Percentiles rank a stretch among this genome's conserved stretches.
These are phyloP conservation scores for Trypanosoma mega DNA, from an alignment of 208 protist species.

Conservation along the genomic window DNA sequence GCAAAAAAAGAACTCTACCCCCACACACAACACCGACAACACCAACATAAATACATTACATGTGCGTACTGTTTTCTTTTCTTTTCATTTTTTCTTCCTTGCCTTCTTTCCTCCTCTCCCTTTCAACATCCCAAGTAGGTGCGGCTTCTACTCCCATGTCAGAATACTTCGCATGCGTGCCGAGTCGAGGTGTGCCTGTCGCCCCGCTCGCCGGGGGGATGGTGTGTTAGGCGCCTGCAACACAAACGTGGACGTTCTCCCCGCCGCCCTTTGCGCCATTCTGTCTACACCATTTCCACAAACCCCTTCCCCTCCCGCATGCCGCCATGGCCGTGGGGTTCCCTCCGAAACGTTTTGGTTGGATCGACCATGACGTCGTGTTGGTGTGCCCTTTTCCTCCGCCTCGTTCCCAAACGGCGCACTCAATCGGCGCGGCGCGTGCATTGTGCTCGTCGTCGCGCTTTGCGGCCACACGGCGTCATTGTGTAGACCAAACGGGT, in stretches of 20 bases:
- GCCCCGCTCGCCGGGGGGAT: background rate
- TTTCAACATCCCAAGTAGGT: no score
- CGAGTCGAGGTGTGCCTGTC: background rate
- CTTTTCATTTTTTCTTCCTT: background rate
- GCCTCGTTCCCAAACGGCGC: conserved; percentile 7
- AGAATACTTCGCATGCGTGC: conserved; percentile 14
- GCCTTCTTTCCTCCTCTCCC: background rate
- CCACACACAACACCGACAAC: no score
- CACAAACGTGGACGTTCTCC: background rate
- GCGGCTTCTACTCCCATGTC: background rate
- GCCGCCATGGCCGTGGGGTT: no score
- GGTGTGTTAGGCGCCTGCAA: background rate
- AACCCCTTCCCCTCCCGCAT: no score
- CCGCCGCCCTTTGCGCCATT: no score
- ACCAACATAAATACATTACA: no score
- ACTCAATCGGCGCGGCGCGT: background rate
- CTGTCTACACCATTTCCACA: no score
- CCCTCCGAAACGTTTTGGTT: no score
- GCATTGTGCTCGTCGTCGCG: no score
- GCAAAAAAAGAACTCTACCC: no score
- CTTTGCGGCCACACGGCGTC: background rate
- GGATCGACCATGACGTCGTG: conserved; percentile 1
- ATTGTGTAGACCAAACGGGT: conserved; percentile 10
- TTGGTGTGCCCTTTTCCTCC: background rate
- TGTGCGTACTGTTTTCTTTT: background rate